These are phyloP conservation scores for Tuber borchii DNA, from an alignment of 495 filamentous ascomycete genomes.

Conservation along the genomic window DNA sequence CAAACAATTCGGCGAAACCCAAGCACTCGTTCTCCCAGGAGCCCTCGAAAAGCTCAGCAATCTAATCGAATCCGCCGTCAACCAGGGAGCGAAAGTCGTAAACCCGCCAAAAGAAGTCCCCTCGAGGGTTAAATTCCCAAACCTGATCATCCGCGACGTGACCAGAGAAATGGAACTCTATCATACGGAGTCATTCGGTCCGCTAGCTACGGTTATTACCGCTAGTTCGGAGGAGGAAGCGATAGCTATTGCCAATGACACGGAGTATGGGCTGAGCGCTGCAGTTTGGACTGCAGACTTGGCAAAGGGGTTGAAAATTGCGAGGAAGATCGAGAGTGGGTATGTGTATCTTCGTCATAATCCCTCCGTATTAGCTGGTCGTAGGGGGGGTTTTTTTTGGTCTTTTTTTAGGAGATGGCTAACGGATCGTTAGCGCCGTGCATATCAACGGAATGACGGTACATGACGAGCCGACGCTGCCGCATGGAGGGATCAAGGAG, in stretches of 20 bases:
- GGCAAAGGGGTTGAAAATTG: constrained; percentile 64
- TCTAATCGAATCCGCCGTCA: constrained; percentile 59
- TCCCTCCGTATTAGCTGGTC: background rate
- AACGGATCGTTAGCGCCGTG: constrained; percentile 49
- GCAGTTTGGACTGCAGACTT: constrained; percentile 82
- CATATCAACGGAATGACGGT: constrained; percentile 84
- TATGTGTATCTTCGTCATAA: constrained; percentile 5
- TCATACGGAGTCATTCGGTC: constrained; percentile 74
- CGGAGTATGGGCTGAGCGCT: constrained; percentile 70
- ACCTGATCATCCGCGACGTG: constrained; percentile 63
- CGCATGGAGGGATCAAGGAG: constrained; percentile 80
- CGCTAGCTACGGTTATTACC: constrained; percentile 58
- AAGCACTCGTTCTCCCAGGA: constrained; percentile 55
- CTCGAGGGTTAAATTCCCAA: constrained; percentile 56
- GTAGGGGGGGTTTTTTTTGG: background rate
- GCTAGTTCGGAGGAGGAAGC: constrained; percentile 62
- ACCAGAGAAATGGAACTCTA: constrained; percentile 78
- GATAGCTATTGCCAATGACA: constrained; percentile 71
- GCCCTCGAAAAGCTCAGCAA: constrained; percentile 62
- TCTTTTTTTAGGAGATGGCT: background rate
- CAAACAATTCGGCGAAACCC: constrained; percentile 50
- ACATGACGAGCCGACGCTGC: constrained; percentile 71
- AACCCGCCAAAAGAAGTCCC: constrained; percentile 46
- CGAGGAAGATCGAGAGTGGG: constrained; percentile 71
- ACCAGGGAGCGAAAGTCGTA: constrained; percentile 62